Conservation (phyloP, 2,329 filamentous ascomycete species). For the Fusarium sp. region DNA sequence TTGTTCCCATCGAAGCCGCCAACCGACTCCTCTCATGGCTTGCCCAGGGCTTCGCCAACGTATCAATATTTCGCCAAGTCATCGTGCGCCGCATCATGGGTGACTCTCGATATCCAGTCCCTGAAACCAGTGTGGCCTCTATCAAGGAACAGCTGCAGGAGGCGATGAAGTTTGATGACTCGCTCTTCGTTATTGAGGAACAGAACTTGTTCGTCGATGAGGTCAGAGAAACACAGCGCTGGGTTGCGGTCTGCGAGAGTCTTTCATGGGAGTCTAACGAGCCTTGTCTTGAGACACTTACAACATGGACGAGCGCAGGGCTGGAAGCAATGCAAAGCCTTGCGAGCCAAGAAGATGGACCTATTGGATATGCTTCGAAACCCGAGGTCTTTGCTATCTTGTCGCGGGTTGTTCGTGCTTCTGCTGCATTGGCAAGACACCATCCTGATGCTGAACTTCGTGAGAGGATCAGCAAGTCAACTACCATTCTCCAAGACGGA, state of each 20-base stretch:
- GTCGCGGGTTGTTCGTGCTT: slow-evolving; percentile 57
- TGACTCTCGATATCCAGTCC: slow-evolving; percentile 21
- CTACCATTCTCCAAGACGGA: slow-evolving; percentile 1
- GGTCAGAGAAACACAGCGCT: slow-evolving; percentile 77
- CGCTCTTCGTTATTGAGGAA: slow-evolving; percentile 88
- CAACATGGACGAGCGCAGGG: slow-evolving; percentile 63
- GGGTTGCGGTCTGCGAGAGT: slow-evolving; percentile 64
- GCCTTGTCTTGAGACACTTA: slow-evolving; percentile 44
- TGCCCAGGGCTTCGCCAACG: slow-evolving; percentile 48
- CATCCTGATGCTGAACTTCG: slow-evolving; percentile 22
- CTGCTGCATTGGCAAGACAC: slow-evolving; percentile 48
- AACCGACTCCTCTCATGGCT: slow-evolving; percentile 59
- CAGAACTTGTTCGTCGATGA: slow-evolving; percentile 95
- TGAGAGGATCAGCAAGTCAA: slow-evolving; percentile 19
- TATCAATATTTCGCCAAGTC: slow-evolving; percentile 52
- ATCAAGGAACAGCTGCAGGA: slow-evolving; percentile 55
- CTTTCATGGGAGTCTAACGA: slow-evolving; percentile 39
- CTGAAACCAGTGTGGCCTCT: slow-evolving; percentile 17
- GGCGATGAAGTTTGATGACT: slow-evolving; percentile 67
- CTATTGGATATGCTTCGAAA: slow-evolving; percentile 78
- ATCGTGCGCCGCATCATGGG: slow-evolving; percentile 57
- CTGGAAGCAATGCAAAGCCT: slow-evolving; percentile 55
- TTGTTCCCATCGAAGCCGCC: slow-evolving; percentile 62
- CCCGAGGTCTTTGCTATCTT: slow-evolving; percentile 74
- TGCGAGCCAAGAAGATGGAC: slow-evolving; percentile 63